Percentiles rank a stretch among this genome's conserved stretches.
These are phyloP conservation scores for Raphanus hybrid DNA, from an alignment of 441 rosid genomes.

Conservation along the genomic window DNA sequence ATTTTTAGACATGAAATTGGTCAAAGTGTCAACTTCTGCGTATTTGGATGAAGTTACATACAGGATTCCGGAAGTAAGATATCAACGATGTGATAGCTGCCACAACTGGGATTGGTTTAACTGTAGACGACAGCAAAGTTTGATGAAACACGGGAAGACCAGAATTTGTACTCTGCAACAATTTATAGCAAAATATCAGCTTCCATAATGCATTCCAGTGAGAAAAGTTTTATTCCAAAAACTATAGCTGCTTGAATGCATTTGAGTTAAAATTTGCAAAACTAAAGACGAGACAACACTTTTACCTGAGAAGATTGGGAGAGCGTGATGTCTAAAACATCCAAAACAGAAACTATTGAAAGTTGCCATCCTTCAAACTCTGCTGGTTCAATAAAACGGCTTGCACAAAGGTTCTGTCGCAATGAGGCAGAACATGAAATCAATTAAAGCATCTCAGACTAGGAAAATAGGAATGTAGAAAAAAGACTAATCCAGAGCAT, in stretches of 20 bases:
- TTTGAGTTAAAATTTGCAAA: conserved; percentile 17
- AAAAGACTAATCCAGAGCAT: conserved; percentile 26
- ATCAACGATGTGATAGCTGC: conserved; percentile 79
- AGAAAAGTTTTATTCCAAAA: not conserved
- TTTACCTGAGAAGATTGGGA: conserved; percentile 72
- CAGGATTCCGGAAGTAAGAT: conserved; percentile 71
- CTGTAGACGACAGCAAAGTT: conserved; percentile 74
- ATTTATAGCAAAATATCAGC: conserved; percentile 32
- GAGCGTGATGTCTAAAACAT: conserved; percentile 61
- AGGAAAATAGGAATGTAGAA: conserved; percentile 14
- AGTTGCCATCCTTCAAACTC: conserved; percentile 92
- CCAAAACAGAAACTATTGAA: conserved; percentile 79
- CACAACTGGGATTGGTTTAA: conserved; percentile 77
- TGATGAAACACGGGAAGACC: conserved; percentile 74
- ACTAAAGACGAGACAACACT: conserved; percentile 15
- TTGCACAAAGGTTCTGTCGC: conserved; percentile 69
- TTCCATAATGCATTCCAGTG: conserved; percentile 25
- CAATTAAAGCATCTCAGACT: conserved; percentile 13
- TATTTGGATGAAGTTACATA: conserved; percentile 48
- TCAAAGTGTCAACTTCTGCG: conserved; percentile 24
- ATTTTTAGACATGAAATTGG: conserved; percentile 17
- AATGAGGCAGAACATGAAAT: conserved; percentile 31
- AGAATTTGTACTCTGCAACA: conserved; percentile 65
- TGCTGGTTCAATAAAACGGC: conserved; percentile 64
- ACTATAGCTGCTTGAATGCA: conserved; percentile 1